Base-by-base conservation (phyloP, 2,329 filamentous ascomycete genomes). In the Uncinocarpus reesii region DNA sequence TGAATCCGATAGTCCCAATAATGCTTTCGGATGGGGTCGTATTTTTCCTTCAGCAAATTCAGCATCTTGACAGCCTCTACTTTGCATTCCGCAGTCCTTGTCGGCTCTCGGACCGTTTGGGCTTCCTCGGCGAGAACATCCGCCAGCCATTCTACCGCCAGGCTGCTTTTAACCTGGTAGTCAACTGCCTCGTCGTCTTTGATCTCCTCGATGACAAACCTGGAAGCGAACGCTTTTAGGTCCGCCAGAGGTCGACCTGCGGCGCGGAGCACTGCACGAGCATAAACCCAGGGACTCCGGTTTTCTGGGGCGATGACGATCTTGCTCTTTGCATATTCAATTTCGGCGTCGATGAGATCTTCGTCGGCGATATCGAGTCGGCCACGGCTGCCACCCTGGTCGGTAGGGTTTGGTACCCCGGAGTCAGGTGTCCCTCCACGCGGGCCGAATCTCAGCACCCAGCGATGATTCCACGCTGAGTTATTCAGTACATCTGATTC, bases 381-480 rank as follows among this genome's bases (percentile, higher is more conserved):
- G 2, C 64, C 64, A 50, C 63, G 64, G 3, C 52, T 51, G 1
- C 56, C 49, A 1, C 51, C 7, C 8, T 53, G 36, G 18, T 31
- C 40, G n/a, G 60, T 59, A 6, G 58, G 57, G 23, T 63, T 60
- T 11, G 59, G 57, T 62, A 69, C 54, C 55, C 69, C 60, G 50
- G 65, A 52, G 56, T 65, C 54, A 54, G 62, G 64, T 20, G 65
- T 58, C 23, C 67, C 68, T 26, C 63, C 62, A 8, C 70, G 16
- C 74, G 82, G 72, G 76, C 71, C 63, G 77, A 95, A 94, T 15
- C 90, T 80, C n/a, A 96, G 65, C 65, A 90, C 95, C 74, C 92
- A 96, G 44, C 92, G 82, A 71, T 98, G 90, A 56, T 90, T 93
- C 92, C 92, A 98, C 13, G 90, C 92, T 37, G 85, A 92, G 66